phyloP scores from a whole-genome alignment of 1,284 basidiomycete species.

The Bjerkandera adusta region DNA sequence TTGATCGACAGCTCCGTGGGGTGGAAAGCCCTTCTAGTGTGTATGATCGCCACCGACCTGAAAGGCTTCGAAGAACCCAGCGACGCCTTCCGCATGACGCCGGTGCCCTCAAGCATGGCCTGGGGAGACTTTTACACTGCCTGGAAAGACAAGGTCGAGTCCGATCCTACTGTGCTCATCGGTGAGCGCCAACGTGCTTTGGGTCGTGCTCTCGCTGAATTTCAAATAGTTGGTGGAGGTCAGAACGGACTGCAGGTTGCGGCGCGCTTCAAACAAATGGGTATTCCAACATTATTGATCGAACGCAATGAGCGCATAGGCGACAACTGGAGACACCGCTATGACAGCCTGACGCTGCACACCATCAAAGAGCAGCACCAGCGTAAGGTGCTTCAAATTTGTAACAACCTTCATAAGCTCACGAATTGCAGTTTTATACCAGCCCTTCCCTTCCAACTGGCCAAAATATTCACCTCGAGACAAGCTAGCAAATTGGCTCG shows the following conservation, averaged over 20 bases:
- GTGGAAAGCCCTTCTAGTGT: conserved; percentile 26
- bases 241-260: conserved; percentile 58
- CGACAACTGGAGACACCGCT: conserved; percentile 52
- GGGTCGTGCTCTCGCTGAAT: neutral
- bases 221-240: conserved; percentile 49
- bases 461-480: conserved; percentile 27
- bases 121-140: conserved; percentile 4
- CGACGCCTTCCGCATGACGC: too few relatives aligned
- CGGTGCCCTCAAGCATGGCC: too few relatives aligned
- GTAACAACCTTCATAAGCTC: neutral
- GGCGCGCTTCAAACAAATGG: conserved; percentile 50
- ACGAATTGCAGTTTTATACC: conserved; percentile 33
- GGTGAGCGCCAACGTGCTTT: neutral
- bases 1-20: conserved; percentile 24
- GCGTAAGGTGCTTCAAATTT: conserved; percentile 23
- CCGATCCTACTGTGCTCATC: conserved; percentile 6
- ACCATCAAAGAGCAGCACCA: conserved; percentile 34
- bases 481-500: conserved; percentile 61
- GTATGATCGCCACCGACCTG: conserved; percentile 28
- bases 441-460: conserved; percentile 30
- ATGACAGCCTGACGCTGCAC: conserved; percentile 54
- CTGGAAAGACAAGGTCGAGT: neutral
- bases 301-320: conserved; percentile 48
- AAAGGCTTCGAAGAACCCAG: conserved; percentile 29
- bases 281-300: conserved; percentile 45